Percentiles rank a stretch among this genome's conserved stretches.
phyloP scores from a whole-genome alignment of 345 rosid species.

The Pugionium cornutum region DNA sequence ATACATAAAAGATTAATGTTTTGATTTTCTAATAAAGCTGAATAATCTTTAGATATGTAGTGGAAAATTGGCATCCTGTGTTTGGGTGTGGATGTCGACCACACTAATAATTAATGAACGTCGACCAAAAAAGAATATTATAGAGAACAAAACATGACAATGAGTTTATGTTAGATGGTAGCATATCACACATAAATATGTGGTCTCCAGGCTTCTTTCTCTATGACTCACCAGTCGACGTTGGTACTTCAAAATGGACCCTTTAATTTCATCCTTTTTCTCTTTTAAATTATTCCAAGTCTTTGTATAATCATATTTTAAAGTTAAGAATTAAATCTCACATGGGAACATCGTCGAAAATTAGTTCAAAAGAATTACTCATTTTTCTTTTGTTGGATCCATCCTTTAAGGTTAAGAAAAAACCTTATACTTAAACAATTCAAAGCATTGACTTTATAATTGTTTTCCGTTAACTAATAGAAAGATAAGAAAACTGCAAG shows the following conservation, averaged over 20 bases:
- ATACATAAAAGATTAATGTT: too few species aligned
- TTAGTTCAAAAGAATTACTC: too few species aligned
- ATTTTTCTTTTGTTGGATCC: not conserved
- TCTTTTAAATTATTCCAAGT: too few species aligned
- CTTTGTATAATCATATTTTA: too few species aligned
- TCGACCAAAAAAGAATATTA: slow-evolving; percentile 11
- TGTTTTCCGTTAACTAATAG: not conserved
- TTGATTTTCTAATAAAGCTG: not conserved
- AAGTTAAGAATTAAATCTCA: too few species aligned
- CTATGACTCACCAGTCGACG: slow-evolving; percentile 13
- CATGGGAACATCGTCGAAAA: too few species aligned
- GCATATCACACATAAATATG: slow-evolving; percentile 9
- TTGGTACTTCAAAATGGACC: slow-evolving; percentile 13
- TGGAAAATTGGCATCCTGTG: slow-evolving; percentile 3
- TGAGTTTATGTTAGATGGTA: slow-evolving; percentile 17
- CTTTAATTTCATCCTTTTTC: not conserved
- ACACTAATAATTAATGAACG: not conserved
- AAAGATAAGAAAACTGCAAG: slow-evolving; percentile 37
- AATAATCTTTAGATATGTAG: not conserved
- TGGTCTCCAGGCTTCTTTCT: slow-evolving; percentile 22
- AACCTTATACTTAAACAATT: slow-evolving; percentile 16
- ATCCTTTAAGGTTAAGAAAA: slow-evolving; percentile 25
- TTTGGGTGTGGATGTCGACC: not conserved
- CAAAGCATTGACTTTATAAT: slow-evolving; percentile 32
- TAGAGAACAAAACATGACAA: not conserved